Evolutionary conservation across 2,329 filamentous ascomycete species (phyloP).

Genomic region (Colletotrichum tanaceti): DNA sequence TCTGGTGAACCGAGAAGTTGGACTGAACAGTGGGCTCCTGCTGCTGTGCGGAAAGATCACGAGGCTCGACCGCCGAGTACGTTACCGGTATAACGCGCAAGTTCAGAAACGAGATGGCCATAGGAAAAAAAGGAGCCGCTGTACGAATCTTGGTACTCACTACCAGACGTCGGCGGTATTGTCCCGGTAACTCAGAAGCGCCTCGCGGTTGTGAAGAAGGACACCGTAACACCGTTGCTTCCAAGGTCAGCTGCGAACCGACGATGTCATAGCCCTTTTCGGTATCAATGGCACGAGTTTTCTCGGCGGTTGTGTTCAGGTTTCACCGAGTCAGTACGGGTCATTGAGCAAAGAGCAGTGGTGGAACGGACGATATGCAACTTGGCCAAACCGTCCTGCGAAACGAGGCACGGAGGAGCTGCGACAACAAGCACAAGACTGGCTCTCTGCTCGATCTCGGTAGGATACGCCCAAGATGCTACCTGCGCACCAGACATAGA

Average conservation of each 20-base stretch:
- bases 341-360: too few relatives aligned
- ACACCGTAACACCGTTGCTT: too few relatives aligned
- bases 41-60: neutral
- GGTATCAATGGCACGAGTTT: too few relatives aligned
- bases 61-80: neutral
- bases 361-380: neutral
- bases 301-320: too few relatives aligned
- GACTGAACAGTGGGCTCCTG: neutral
- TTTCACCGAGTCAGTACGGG: too few relatives aligned
- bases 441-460: too few relatives aligned
- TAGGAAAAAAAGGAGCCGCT: neutral
- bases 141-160: neutral
- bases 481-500: neutral
- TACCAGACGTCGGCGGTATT: neutral
- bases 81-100: neutral
- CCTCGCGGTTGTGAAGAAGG: too few relatives aligned
- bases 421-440: neutral
- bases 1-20: neutral
- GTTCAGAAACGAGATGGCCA: too few relatives aligned
- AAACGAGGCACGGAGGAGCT: neutral
- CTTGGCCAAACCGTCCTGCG: neutral
- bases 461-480: neutral
- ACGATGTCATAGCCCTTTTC: too few relatives aligned
- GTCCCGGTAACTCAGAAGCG: neutral
- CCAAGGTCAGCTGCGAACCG: neutral